phyloP scores from a whole-genome alignment of 106 monocot species.

The Hemerocallis citrina region DNA sequence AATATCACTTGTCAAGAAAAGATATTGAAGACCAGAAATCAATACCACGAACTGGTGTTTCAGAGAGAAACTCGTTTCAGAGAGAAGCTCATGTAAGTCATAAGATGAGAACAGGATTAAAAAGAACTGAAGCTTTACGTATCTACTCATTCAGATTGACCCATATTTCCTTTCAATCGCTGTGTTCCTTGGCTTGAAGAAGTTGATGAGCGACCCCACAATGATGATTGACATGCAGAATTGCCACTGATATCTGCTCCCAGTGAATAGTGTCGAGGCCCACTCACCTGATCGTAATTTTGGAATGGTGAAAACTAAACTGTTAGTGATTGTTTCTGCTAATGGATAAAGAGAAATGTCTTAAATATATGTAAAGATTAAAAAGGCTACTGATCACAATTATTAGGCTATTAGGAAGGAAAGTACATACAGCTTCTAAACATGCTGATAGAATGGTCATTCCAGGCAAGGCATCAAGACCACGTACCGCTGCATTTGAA shows the following conservation, averaged over 20 bases:
- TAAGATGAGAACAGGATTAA: no score
- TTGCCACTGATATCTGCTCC: conserved; percentile 19
- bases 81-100: no score
- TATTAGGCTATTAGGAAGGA: not conserved
- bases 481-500: conserved; percentile 55
- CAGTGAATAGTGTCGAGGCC: conserved; percentile 31
- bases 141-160: conserved; percentile 30
- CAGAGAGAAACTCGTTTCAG: no score
- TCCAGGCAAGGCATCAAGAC: conserved; percentile 87
- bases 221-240: conserved; percentile 37
- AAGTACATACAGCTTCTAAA: conserved; percentile 71
- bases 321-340: no score
- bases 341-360: no score
- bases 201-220: conserved; percentile 36
- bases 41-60: no score
- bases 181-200: conserved; percentile 28
- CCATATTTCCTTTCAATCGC: conserved; percentile 52
- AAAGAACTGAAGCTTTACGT: no score
- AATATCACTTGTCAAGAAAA: no score
- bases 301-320: no score
- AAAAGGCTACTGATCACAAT: no score
- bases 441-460: conserved; percentile 76
- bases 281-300: conserved; percentile 31
- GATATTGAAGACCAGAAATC: no score
- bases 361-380: no score